Percentiles rank a stretch among this genome's conserved stretches.
phyloP scores from a whole-genome alignment of 108 stramenopile genomes.

The Phaeodactylum tricornutum region DNA sequence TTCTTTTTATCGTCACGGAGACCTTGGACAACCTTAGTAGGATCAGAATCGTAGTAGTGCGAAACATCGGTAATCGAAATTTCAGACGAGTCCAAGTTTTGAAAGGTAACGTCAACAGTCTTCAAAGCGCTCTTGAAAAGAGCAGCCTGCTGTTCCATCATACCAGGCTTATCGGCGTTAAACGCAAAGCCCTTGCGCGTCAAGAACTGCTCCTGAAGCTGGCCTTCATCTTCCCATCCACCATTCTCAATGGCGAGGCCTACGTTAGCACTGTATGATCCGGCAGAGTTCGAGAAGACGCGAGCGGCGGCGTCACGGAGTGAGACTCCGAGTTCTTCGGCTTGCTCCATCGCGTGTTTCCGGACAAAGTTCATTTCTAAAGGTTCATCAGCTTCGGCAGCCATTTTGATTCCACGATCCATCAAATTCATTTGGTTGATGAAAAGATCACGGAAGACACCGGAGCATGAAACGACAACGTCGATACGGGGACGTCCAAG shows the following conservation, averaged over 20 bases:
- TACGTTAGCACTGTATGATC: conserved; percentile 95
- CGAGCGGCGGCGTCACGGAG: conserved; percentile 88
- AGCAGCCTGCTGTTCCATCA: conserved; percentile 94
- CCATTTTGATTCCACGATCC: conserved; percentile 96
- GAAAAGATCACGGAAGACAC: conserved; percentile 97
- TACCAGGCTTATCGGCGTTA: conserved; percentile 95
- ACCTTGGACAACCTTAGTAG: conserved; percentile 93
- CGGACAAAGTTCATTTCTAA: conserved; percentile 89
- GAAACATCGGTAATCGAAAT: conserved; percentile 95
- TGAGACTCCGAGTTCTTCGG: conserved; percentile 80
- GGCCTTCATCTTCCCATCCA: conserved; percentile 91
- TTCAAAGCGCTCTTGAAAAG: conserved; percentile 90
- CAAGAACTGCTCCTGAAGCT: conserved; percentile 92
- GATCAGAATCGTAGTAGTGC: conserved; percentile 96
- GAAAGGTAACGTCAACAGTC: conserved; percentile 94
- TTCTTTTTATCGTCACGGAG: conserved; percentile 95
- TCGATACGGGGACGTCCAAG: conserved; percentile 93
- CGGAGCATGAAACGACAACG: conserved; percentile 95
- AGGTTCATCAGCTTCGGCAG: conserved; percentile 94
- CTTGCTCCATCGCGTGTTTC: conserved; percentile 89
- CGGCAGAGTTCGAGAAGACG: conserved; percentile 96
- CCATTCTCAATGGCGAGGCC: conserved; percentile 97
- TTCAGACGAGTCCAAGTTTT: conserved; percentile 94
- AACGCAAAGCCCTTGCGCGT: conserved; percentile 94
- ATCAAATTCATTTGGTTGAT: conserved; percentile 99